Percentiles rank a stretch among this genome's conserved stretches.
Conservation (phyloP, 163 green algal genomes). For the Scenedesmus sp. region DNA sequence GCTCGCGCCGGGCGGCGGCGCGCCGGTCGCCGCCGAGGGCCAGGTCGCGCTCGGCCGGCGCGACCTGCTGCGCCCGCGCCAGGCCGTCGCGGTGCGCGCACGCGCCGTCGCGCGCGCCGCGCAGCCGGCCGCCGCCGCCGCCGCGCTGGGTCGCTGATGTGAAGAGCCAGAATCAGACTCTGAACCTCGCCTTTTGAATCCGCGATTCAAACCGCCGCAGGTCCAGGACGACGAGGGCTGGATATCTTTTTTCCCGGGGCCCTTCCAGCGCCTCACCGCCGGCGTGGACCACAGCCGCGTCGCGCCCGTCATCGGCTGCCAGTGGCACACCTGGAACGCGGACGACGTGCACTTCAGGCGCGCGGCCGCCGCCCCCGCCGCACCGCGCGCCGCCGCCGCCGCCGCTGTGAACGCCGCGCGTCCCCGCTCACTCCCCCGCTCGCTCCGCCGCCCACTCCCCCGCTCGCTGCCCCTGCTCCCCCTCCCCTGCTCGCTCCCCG, state of each 20-base stretch:
- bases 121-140: too few relatives aligned
- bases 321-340: slow-evolving; percentile 85
- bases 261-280: slow-evolving; percentile 64
- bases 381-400: neutral
- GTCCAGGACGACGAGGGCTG: slow-evolving; percentile 27
- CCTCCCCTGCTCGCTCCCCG: too few relatives aligned
- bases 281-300: slow-evolving; percentile 78
- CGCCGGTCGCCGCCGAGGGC: neutral
- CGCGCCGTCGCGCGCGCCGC: too few relatives aligned
- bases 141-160: too few relatives aligned
- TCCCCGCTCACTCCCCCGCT: too few relatives aligned
- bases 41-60: neutral
- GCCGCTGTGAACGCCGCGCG: too few relatives aligned
- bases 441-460: too few relatives aligned
- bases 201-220: slow-evolving; percentile 3
- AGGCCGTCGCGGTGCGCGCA: slow-evolving; percentile 11
- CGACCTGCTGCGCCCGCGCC: neutral
- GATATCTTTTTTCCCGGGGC: slow-evolving; percentile 34
- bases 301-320: slow-evolving; percentile 82
- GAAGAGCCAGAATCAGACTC: too few relatives aligned
- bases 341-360: slow-evolving; percentile 63
- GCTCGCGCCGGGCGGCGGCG: too few relatives aligned
- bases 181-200: too few relatives aligned
- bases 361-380: neutral
- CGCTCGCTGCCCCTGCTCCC: too few relatives aligned